Evolutionary conservation across 371 early-diverging fungal species (phyloP).

Genomic region (Lichtheimia hyalospora): DNA sequence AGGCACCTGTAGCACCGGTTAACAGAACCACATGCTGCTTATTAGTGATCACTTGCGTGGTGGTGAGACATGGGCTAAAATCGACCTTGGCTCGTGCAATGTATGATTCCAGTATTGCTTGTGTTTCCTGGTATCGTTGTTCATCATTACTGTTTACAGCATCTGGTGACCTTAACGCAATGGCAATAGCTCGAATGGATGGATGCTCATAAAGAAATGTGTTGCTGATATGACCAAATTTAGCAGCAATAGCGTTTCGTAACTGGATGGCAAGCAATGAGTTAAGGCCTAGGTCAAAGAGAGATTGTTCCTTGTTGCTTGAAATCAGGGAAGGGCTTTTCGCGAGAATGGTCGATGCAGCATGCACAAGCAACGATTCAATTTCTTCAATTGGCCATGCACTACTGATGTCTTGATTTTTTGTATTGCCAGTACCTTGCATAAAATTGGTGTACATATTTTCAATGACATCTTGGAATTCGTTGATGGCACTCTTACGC

Average conservation of each 20-base stretch:
- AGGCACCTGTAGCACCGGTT: constrained; percentile 44
- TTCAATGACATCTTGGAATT: constrained; percentile 24
- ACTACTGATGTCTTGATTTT: no score
- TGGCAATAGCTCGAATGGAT: constrained; percentile 17
- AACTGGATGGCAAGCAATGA: constrained; percentile 13
- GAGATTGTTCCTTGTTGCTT: neutral
- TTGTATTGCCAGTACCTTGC: neutral
- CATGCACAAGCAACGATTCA: no score
- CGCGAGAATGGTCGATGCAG: no score
- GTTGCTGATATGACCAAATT: constrained; percentile 20
- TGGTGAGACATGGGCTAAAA: constrained; percentile 13
- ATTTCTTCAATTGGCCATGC: no score
- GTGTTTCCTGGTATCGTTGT: constrained; percentile 13
- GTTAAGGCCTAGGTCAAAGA: constrained; percentile 18
- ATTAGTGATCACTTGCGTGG: neutral
- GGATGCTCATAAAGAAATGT: constrained; percentile 37
- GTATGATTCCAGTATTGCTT: constrained; percentile 9
- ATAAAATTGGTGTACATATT: constrained; percentile 28
- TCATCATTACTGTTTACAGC: neutral
- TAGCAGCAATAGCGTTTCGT: constrained; percentile 14
- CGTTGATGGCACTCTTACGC: constrained; percentile 21
- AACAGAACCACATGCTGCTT: constrained; percentile 27
- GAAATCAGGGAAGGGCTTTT: no score
- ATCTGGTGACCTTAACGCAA: neutral
- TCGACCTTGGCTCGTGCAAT: constrained; percentile 19